A percentile compares a stretch with the other conserved stretches of the same genome.
These are phyloP conservation scores for Talaromyces sp. DNA, from an alignment of 2,329 filamentous ascomycete genomes.

Conservation along the genomic window DNA sequence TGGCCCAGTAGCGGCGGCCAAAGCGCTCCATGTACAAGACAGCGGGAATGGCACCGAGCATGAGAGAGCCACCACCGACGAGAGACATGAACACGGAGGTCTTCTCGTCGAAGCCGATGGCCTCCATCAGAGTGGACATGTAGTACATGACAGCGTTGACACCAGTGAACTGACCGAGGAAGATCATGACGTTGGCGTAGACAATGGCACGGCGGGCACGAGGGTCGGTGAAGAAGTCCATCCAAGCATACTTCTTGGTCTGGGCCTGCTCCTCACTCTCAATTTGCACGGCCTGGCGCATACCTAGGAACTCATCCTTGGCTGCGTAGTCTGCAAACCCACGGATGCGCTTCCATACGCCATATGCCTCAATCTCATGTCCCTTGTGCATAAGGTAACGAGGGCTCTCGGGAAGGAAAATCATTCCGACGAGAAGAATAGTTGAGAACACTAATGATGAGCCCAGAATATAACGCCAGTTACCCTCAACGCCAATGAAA, in stretches of 20 bases:
- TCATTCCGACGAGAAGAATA: conserved; percentile 64
- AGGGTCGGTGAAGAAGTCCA: conserved; percentile 73
- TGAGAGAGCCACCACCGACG: conserved; percentile 68
- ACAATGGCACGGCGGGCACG: conserved; percentile 67
- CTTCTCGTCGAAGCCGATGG: conserved; percentile 67
- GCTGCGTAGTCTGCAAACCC: conserved; percentile 60
- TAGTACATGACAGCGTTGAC: conserved; percentile 74
- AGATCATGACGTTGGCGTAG: conserved; percentile 71
- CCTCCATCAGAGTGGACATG: conserved; percentile 68
- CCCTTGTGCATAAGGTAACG: conserved; percentile 72
- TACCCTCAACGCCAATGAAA: conserved; percentile 68
- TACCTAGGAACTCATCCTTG: conserved; percentile 71
- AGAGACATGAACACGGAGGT: conserved; percentile 73
- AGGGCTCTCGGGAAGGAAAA: conserved; percentile 71
- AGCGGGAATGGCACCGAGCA: conserved; percentile 69
- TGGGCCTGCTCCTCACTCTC: conserved; percentile 56
- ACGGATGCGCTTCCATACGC: conserved; percentile 73
- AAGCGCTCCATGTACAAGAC: conserved; percentile 73
- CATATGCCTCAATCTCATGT: conserved; percentile 61
- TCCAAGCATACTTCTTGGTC: conserved; percentile 65
- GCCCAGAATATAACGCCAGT: conserved; percentile 75
- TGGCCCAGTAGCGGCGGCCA: conserved; percentile 73
- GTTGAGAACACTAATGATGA: conserved; percentile 72
- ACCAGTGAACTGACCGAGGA: conserved; percentile 71
- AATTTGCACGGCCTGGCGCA: conserved; percentile 66